Conservation (phyloP, 2,329 filamentous ascomycete genomes). For the Cytospora schulzeri region DNA sequence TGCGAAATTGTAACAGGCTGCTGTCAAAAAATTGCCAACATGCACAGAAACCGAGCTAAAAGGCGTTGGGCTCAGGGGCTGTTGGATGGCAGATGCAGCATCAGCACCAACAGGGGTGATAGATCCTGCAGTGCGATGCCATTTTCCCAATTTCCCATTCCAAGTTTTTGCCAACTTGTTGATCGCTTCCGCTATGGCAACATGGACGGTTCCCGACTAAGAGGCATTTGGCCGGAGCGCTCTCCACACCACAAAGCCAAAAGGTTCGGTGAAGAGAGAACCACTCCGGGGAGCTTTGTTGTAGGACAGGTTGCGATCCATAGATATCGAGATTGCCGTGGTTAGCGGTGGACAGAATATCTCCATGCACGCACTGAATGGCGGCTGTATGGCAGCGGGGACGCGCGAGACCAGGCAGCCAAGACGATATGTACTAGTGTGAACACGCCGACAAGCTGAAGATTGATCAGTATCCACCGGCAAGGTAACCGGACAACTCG, state of each 20-base stretch:
- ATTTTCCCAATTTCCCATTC: slow-evolving; percentile 29
- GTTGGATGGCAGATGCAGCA: slow-evolving; percentile 6
- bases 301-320: background rate
- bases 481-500: background rate
- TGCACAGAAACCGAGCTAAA: slow-evolving; percentile 7
- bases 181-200: slow-evolving; percentile 14
- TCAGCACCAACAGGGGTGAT: slow-evolving; percentile 15
- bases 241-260: background rate
- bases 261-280: background rate
- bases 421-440: background rate
- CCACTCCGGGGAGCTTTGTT: background rate
- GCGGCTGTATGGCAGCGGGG: background rate
- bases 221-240: background rate
- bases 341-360: background rate
- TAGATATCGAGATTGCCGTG: background rate
- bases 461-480: background rate
- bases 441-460: background rate
- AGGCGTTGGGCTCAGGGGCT: slow-evolving; percentile 7
- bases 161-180: slow-evolving; percentile 24
- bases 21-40: slow-evolving; percentile 1
- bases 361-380: background rate
- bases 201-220: slow-evolving; percentile 6
- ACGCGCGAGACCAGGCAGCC: background rate
- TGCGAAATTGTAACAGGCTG: background rate
- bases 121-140: slow-evolving; percentile 24